Base-by-base conservation (phyloP, 345 rosid genomes). In the Arabidopsis arenosa region DNA sequence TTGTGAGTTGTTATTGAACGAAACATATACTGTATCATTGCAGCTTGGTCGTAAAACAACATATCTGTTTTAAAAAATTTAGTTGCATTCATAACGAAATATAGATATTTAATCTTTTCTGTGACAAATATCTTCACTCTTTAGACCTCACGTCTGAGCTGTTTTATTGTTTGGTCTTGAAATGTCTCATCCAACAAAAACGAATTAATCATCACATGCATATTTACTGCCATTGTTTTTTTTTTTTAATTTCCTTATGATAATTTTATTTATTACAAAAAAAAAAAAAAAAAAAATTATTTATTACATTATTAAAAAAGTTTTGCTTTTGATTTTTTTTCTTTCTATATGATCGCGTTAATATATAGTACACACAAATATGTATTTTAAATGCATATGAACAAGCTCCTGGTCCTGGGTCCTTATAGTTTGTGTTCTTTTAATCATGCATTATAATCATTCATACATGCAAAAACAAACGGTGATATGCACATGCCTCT, bases 401-500 rank as follows among this genome's bases (percentile, higher is more conserved):
- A 26, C 57, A 58, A 45, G 23, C 59, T 60, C 57, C 1, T 70
- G 75, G 23, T 39, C 23, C 48, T 2, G 61, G 36, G 2, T 21
- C 1, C 1, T 21, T 21, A 35, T 59, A 48, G 21, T 72, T 61
- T 61, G 30, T 61, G 68, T 26, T 72, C 61, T 72, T 40, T 51
- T 9, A 49, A 60, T 62, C 39, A 62, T 72, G 68, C 69, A 37
- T 39, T 39, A 49, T 37, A 71, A 26, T 21, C 28, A 72, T 48
- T 60, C 67, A 60, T 23, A 23, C 15, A 49, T 35, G 66, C 67
- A n/a, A 60, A 9, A 60, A 72, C 51, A 72, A 37, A 39, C 14
- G 69, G 8, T 17, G 61, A 72, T 62, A 72, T 39, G 61, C 69
- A 72, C 76, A 62, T 72, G 76, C 33, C 62, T 9, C 23, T 51